Base-by-base conservation (phyloP, 164 flowering plant genomes). In the Hamamelis virginiana region DNA sequence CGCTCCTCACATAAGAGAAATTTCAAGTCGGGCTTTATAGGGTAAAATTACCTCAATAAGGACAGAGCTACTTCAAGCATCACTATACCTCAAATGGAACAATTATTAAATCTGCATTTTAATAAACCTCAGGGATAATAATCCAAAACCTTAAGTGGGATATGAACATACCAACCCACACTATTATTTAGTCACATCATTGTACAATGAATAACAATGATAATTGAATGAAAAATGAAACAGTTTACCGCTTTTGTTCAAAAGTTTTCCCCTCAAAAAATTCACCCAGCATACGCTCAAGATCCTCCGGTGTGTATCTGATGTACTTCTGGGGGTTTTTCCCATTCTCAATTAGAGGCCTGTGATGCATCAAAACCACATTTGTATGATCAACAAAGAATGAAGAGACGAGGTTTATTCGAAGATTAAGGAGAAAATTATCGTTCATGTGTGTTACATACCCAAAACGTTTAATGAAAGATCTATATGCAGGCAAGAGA, bases 391-490 rank as follows among this genome's bases (percentile, higher is more conserved):
- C 41, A 33, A 33, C 41, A 33, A 33, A 33, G 41, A 33, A 33
- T 2, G 41, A 33, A 33, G 10, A 51, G 21, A 59, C 44, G 23
- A 33, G n/a, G 16, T 43, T 33, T 22, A 47, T 14, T 44, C 26
- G 26, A 13, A 28, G 26, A 27, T 69, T 9, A 41, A 22, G 44
- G 52, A 47, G 8, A 22, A 25, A 18, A 14, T 22, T 25, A 22
- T 23, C 9, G 28, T 9, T 0, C 18, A 19, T 9, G 62, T 52
- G 62, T 46, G 23, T 51, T 48, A 75, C 80, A 15, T 76, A 83
- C 98, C 96, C 94, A 64, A 89, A 95, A 27, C 97, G 94, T 78
- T 83, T 89, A 47, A 89, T 50, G 77, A 92, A 95, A 65, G 97
- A 91, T 86, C 97, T 75, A 71, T 87, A 95, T 23, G 99, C 99